These are phyloP conservation scores for Mycosphaerella arachidis DNA, from an alignment of 2,329 filamentous ascomycete genomes.

Conservation along the genomic window DNA sequence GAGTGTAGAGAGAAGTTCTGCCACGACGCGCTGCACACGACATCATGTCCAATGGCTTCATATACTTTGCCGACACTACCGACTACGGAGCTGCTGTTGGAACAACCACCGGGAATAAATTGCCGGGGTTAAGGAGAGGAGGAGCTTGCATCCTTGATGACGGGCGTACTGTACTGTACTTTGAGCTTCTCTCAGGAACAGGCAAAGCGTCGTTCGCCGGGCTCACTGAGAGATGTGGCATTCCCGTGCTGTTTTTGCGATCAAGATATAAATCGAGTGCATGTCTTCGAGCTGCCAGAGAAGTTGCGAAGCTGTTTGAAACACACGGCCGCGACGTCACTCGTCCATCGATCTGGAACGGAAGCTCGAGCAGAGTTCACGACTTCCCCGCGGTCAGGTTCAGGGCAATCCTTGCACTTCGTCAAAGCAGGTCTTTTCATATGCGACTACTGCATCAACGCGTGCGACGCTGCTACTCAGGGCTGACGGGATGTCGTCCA, in stretches of 20 bases:
- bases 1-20: neutral
- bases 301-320: no score
- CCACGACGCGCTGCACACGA: constrained; percentile 5
- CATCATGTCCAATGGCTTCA: constrained; percentile 7
- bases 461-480: neutral
- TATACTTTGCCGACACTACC: neutral
- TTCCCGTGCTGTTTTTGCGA: neutral
- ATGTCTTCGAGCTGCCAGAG: neutral
- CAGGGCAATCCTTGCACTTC: no score
- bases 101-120: constrained; percentile 12
- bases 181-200: neutral
- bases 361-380: no score
- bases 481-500: no score
- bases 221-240: neutral
- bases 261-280: neutral
- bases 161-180: neutral
- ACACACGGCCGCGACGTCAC: no score
- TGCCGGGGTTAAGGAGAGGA: neutral
- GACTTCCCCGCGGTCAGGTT: no score
- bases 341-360: no score
- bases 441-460: no score
- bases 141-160: neutral
- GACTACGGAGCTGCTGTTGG: constrained; percentile 1
- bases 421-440: no score
- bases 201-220: neutral